Base-by-base conservation (phyloP, 2,329 filamentous ascomycete genomes). In the Chrysoporthe cubensis region DNA sequence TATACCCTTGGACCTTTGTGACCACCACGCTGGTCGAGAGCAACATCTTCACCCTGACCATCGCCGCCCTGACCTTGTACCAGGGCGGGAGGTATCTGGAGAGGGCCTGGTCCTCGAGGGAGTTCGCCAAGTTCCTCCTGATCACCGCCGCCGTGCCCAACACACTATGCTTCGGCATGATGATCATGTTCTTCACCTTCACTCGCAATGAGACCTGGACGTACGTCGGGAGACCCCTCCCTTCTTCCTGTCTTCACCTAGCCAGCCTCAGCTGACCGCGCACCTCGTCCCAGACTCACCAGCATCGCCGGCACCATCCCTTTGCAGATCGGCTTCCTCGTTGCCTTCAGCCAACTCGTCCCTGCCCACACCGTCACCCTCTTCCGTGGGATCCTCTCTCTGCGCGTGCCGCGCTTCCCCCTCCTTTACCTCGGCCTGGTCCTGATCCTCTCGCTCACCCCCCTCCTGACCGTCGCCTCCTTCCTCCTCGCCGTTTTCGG, bases 301-400 rank as follows among this genome's bases (percentile, higher is more conserved):
- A 90, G 92, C 71, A 92, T 98, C 76, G 92, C 92, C 73, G 96
- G 96, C 73, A 94, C 94, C 66, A 90, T 97, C 71, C 90, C 94
- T 18, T 84, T 97, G 67, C 95, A 97, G 79, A 94, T 96, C 59
- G 90, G 92, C 70, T 98, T 98, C 82, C 91, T 99, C 70, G 93
- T 98, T 74, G 93, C 95, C 65, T 97, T 98, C 81, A 98, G 97
- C 81, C 96, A 99, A 80, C 92, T 99, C 62, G 91, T 98, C 46
- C 96, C 96, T 32, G 94, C 97, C 70, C 96, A 99, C 79, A 99
- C 96, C 13, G 95, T 98, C 64, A 96, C 95, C 4, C 88, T 99
- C 68, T 95, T 97, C 82, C 91, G 91, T 71, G 94, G 94, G 71
- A 82, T 97, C 70, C 78, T 98, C 68, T 97, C 96, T 69, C 89